Base-by-base conservation (phyloP, 208 protist genomes). In the Lotmaria passim region DNA sequence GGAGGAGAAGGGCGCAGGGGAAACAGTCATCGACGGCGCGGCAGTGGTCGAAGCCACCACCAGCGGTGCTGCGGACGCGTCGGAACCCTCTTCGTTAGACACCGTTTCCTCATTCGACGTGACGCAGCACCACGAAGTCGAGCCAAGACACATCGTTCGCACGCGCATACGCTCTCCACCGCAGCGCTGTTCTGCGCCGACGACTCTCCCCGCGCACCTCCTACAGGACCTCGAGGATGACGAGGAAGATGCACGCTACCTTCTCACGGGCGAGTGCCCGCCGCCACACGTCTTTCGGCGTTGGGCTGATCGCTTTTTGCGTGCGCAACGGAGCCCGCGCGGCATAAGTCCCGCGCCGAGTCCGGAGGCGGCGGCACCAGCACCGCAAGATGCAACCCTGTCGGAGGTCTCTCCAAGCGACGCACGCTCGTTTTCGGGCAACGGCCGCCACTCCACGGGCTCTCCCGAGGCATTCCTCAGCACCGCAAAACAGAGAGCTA, bases 211-310 rank as follows among this genome's bases (percentile, higher is more conserved):
- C 2, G 0, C 4, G 4, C 17, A 19, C 3, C 34, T 43, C 11
- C 51, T 75, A 30, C 52, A 38, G 21, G 30, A 36, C 5, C 43
- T 79, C 6, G 5, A 43, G 10, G 15, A 73, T n/a, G 66, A 65
- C 24, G 75, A 80, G 30, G 61, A 80, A 47, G 68, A 75, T 26
- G 21, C 34, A 11, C 75, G 75, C 24, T 75, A 75, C 21, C 39
- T 80, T 26, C 34, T 80, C 24, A 58, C 68, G 11, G 75, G 75
- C 5, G 48, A 67, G 15, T 75, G 66, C 15, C 75, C 75, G 11
- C 66, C 75, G 19, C 68, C 75, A 7, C 31, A 59, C 19, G 68
- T 71, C 10, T 75, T 80, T n/a, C 55, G 48, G 15, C 68, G 75
- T 5, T 80, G 75, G 75, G 43, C 66, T 2, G 52, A 64, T 15